Base-by-base conservation (phyloP, 305 asterid genomes). In the Fraxinus floribunda region DNA sequence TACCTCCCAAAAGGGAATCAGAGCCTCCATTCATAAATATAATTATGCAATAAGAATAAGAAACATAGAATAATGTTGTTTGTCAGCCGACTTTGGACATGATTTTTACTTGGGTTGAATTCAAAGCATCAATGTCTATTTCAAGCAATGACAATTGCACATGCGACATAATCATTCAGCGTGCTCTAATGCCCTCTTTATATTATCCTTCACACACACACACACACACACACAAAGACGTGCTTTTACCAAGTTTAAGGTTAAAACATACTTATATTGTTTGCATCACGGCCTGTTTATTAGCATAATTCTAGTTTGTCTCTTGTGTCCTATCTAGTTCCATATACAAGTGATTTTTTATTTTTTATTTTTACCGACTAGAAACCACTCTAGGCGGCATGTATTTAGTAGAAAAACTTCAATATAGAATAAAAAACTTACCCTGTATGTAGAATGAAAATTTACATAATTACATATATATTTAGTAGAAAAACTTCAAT, bases 111-210 rank as follows among this genome's bases (percentile, higher is more conserved):
- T 78, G 77, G 72, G 78, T 79, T 84, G 87, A 84, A 81, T 81
- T 80, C 88, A 80, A 83, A 80, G 81, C 32, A 38, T 81, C 79
- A 41, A 55, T 26, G 78, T 81, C 79, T 39, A 81, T 85, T 88
- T 81, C 84, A 88, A 81, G 91, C 90, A 83, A 87, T 83, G 70
- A 15, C 77, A 83, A 49, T 77, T 79, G 75, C 44, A 75, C 70
- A 73, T 70, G 44, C 75, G 87, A 84, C 91, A 89, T 66, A 76
- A 89, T 89, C 80, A 89, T 85, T 89, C 76, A 80, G 89, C 91
- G 88, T 89, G 90, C 88, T 82, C 83, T 75, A 49, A 7, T 79
- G 60, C 75, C 75, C 39, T 68, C 39, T 29, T 68, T 29, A 13
- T 26, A 11, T 26, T 66, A 29, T 66, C 2, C 36, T 11, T 29